Evolutionary conservation across 805 yeast genomes (phyloP), one percentile per base, ranked within the genome.

Genomic region (Yarrowia keelungensis): DNA sequence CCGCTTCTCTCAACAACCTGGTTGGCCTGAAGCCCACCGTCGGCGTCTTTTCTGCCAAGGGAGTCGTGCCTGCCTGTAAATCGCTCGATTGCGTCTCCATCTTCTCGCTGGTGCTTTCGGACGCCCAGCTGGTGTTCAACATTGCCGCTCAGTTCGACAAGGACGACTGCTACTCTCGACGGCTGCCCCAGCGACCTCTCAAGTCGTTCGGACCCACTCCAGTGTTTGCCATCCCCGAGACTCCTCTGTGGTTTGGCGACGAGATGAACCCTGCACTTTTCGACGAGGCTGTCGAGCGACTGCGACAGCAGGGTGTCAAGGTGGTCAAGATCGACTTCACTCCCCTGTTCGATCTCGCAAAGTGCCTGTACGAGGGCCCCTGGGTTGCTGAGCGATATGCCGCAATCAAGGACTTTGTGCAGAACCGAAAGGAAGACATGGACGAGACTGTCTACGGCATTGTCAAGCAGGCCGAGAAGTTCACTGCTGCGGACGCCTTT

Each of bases 1-100:
- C 99, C 36, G 98, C 98, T 35, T 94, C 92, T 39, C 82, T 94
- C 72, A 94, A 94, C 83, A 95, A 95, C 79, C 80, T 92, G 73
- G 85, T 94, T 72, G 98, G 98, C 22, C 84, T 95, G 72, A 94
- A 94, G 79, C 98, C 99, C 46, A 88, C 98, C 1, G 87, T 87
- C 71, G 99, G 99, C 68, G 86, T 86, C 0, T 88, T 94, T 74
- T 90, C 97, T 9, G 87, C 96, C 69, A 77, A 82, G 4, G 99
- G 99, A 71, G 97, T 94, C n/a, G 95, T 95, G 8, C 98, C 98
- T 15, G 98, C 98, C 16, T 94, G 99, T 80, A 91, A 89, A 77
- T 91, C 97, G 1, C 83, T 94, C 67, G 99, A 94, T 78, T 91
- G 97, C 78, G 96, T 92, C 32, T 91, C 97, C 14, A 84, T 93